Conservation (phyloP, 106 monocot genomes). For the Hemerocallis citrina region DNA sequence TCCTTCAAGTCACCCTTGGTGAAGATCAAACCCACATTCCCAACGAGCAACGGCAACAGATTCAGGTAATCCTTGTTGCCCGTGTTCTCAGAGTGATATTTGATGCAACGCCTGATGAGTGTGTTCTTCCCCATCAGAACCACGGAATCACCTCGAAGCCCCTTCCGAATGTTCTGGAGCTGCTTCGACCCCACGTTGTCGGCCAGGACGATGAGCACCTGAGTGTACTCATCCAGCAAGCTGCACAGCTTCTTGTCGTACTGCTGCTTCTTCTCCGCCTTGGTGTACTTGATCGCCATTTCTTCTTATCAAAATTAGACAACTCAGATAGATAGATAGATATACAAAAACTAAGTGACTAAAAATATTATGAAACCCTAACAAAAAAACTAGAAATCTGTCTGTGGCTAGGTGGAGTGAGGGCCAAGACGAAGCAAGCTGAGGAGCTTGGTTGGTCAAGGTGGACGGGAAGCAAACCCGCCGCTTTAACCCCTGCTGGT, state of each 20-base stretch:
- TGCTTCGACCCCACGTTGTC: slow-evolving; percentile 86
- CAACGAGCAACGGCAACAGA: slow-evolving; percentile 56
- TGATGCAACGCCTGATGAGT: slow-evolving; percentile 78
- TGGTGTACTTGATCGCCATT: slow-evolving; percentile 69
- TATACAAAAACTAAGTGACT: background rate
- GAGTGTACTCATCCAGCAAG: slow-evolving; percentile 66
- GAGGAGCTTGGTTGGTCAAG: slow-evolving; percentile 18
- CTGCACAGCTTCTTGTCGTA: slow-evolving; percentile 72
- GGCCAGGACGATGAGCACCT: slow-evolving; percentile 57
- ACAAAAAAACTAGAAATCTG: background rate
- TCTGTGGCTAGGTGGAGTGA: background rate
- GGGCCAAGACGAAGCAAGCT: slow-evolving; percentile 37
- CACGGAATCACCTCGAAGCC: slow-evolving; percentile 61
- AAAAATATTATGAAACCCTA: background rate
- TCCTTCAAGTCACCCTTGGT: slow-evolving; percentile 92
- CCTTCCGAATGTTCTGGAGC: slow-evolving; percentile 60
- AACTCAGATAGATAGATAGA: background rate
- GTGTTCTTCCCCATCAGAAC: slow-evolving; percentile 94
- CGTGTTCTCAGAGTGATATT: slow-evolving; percentile 61
- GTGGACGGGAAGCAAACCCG: slow-evolving; percentile 27
- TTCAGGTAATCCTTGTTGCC: slow-evolving; percentile 54
- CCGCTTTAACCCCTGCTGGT: slow-evolving; percentile 31
- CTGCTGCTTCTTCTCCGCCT: slow-evolving; percentile 72
- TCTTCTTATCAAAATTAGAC: background rate
- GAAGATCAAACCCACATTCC: slow-evolving; percentile 81